Conservation (phyloP, 306 rosid genomes). For the barrel medic (Medicago truncatula) region DNA sequence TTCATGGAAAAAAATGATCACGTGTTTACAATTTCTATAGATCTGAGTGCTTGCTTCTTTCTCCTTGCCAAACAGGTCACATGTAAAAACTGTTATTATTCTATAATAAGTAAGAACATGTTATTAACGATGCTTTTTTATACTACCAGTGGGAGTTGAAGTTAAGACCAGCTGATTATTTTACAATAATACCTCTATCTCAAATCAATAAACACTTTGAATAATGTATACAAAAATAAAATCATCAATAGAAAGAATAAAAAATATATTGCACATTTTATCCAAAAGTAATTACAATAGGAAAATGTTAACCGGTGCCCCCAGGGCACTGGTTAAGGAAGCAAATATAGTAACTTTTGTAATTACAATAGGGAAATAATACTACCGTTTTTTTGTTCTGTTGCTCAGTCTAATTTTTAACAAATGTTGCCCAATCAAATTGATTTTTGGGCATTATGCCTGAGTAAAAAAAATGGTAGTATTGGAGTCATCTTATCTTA, state of each 20-base stretch:
- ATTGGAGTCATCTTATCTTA: not conserved
- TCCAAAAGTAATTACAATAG: too few species aligned
- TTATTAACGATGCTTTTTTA: not conserved
- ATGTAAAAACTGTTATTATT: too few species aligned
- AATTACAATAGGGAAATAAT: too few species aligned
- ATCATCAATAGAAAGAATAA: not conserved
- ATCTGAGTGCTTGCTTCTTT: not conserved
- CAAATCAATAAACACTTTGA: not conserved
- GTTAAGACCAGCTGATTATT: not conserved
- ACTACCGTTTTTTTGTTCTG: too few species aligned
- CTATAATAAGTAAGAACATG: not conserved
- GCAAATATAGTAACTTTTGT: too few species aligned
- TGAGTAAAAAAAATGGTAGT: not conserved
- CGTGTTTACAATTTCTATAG: not conserved
- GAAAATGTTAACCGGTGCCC: too few species aligned
- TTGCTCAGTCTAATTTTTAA: too few species aligned
- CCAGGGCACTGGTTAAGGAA: too few species aligned
- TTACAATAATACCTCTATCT: not conserved
- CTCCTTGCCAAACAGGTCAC: too few species aligned
- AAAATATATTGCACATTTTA: too few species aligned
- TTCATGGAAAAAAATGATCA: slow-evolving; percentile 14
- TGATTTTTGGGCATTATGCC: too few species aligned
- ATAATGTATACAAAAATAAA: not conserved
- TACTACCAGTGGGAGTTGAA: not conserved
- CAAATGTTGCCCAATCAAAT: too few species aligned